Percentiles rank a stretch among this genome's conserved stretches.
These are phyloP conservation scores for Trichophyton schoenleinii DNA, from an alignment of 2,329 filamentous ascomycete species.

Conservation along the genomic window DNA sequence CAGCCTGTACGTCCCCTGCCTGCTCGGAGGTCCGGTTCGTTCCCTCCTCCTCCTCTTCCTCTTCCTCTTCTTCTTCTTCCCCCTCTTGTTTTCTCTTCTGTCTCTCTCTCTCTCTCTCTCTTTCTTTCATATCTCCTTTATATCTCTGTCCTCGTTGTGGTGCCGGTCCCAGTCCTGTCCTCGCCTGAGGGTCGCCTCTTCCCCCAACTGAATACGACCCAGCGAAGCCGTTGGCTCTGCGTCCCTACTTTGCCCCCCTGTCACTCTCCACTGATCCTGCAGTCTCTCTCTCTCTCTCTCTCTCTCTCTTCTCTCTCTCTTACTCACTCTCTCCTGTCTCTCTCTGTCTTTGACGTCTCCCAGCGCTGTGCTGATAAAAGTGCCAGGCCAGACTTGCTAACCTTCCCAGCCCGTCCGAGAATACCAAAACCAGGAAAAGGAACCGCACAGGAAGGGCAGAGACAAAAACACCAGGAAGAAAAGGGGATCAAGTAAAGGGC, in stretches of 20 bases:
- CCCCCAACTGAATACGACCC: no score
- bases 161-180: no score
- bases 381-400: not conserved
- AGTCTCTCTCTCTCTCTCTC: no score
- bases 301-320: not conserved
- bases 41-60: not conserved
- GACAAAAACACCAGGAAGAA: not conserved
- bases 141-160: no score
- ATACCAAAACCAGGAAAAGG: not conserved
- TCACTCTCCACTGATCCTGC: no score
- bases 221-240: no score
- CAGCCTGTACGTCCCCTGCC: not conserved
- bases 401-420: not conserved
- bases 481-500: not conserved
- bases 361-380: not conserved
- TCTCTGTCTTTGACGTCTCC: not conserved
- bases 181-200: no score
- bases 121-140: not conserved
- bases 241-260: no score
- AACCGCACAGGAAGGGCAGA: not conserved
- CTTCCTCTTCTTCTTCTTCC: not conserved
- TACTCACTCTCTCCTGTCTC: not conserved
- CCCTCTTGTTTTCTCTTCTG: not conserved
- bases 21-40: not conserved
- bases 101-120: not conserved